Base-by-base conservation (phyloP, 73 alveolate species). In the Paramecium tetraurelia region DNA sequence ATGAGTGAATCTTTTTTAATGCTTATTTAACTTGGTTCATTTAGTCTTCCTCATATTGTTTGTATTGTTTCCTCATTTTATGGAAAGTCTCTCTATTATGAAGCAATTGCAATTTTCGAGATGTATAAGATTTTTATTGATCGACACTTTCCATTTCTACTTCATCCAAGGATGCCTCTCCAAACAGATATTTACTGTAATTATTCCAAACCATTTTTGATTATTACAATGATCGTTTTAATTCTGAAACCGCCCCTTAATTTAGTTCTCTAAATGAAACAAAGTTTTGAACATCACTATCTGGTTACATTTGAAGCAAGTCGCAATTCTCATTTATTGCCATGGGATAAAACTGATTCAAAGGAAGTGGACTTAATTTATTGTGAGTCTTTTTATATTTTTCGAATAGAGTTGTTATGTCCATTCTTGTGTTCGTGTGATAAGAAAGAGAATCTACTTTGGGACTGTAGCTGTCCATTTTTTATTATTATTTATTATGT, bases 171-270 rank as follows among this genome's bases (percentile, higher is more conserved):
- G 70, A 46, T 21, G 36, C 8, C 14, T 80, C 90, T 11, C 57
- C 50, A 46, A 80, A 80, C 14, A 80, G 90, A 46, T 27, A 22
- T 24, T 33, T 80, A 80, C 90, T 80, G 50, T 80, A 80, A 80
- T 46, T 80, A 46, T 80, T 80, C 90, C 90, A 80, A 18, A 80
- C 90, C 72, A 46, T 31, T 46, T 80, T 80, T 43, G 90, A 80
- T 46, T 80, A 33, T 43, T 43, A 22, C 16, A 80, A 35, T 22
- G 90, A 80, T 80, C 90, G 36, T n/a, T 80, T 80, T 43, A 80
- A 80, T 46, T 80, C 90, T 31, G 90, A 22, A 41, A 80, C 75
- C n/a, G 90, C 72, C n/a, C 90, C 75, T 44, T 43, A 22, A 48
- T 80, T 80, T 2, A 80, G 36, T 9, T 40, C 70, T 80, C 57